Conservation (phyloP, 805 yeast species). For the Wickerhamomyces mucosus region DNA sequence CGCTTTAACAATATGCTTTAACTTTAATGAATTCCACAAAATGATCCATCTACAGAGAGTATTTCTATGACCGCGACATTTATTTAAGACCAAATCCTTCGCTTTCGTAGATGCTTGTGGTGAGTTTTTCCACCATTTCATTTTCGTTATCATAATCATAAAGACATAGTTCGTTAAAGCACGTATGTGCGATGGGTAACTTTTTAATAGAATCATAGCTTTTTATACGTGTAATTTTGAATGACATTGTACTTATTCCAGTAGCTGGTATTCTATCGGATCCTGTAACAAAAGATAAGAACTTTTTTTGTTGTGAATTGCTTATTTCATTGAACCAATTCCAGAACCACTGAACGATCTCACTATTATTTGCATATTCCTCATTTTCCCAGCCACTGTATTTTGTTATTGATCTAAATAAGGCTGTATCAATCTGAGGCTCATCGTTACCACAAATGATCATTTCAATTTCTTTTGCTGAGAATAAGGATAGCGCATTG, state of each 20-base stretch:
- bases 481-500: constrained; percentile 68
- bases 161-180: constrained; percentile 83
- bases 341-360: constrained; percentile 80
- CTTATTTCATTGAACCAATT: constrained; percentile 45
- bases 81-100: constrained; percentile 80
- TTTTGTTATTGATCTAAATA: constrained; percentile 61
- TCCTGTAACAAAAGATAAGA: constrained; percentile 78
- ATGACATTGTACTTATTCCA: constrained; percentile 67
- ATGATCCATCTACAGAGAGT: no score
- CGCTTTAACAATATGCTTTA: no score
- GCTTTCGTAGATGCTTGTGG: constrained; percentile 65
- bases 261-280: constrained; percentile 90
- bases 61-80: no score
- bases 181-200: constrained; percentile 85
- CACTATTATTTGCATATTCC: constrained; percentile 28
- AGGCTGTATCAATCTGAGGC: constrained; percentile 49
- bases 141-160: constrained; percentile 51
- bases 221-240: constrained; percentile 55
- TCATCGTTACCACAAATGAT: constrained; percentile 72
- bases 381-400: constrained; percentile 54
- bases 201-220: constrained; percentile 24
- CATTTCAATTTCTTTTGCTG: constrained; percentile 73
- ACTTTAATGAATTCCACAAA: no score
- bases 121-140: constrained; percentile 48
- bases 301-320: constrained; percentile 42